Base-by-base conservation (phyloP, 108 stramenopile species). In the Skeletonema costatum region DNA sequence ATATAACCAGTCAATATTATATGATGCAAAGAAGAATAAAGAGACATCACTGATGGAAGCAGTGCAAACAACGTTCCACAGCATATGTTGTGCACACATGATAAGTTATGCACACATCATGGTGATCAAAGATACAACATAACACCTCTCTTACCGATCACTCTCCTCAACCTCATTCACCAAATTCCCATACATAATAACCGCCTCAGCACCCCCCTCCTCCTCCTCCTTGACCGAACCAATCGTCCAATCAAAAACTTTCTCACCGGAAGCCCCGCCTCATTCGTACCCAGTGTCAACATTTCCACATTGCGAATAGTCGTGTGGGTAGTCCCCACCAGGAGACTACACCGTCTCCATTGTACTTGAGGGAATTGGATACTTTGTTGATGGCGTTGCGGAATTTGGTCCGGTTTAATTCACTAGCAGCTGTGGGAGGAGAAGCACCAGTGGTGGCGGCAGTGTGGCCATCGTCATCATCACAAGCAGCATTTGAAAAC, bases 221-320 rank as follows among this genome's bases (percentile, higher is more conserved):
- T 44, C 35, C 42, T 13, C 9, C 66, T n/a, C 19, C 60, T 33
- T n/a, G 29, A 73, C 66, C 16, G 32, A 60, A 3, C 83, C 70
- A 58, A 85, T 70, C 10, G 77, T 75, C 84, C 84, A 85, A 72
- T 85, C 84, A 60, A 85, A 85, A 51, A 60, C 44, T 66, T 64
- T 21, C 71, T 44, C 2, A 80, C 31, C 0, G 80, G 84, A 17
- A 85, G n/a, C 0, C 84, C 85, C 5, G 77, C 59, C 5, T 75
- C 76, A 19, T 70, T 77, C 12, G 74, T 70, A 2, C 71, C 79
- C 21, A 86, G 66, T 2, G 85, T 78, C 25, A 79, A 17, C 78
- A 86, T 86, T 42, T 86, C 85, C 12, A 86, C 76, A 66, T 86
- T 77, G 8, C 77, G 68, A 6, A 80, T 65, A 14, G 42, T 70